A percentile compares a stretch with the other conserved stretches of the same genome.
Evolutionary conservation across 1,284 basidiomycete genomes (phyloP).

Genomic region (Meripilus lineatus): DNA sequence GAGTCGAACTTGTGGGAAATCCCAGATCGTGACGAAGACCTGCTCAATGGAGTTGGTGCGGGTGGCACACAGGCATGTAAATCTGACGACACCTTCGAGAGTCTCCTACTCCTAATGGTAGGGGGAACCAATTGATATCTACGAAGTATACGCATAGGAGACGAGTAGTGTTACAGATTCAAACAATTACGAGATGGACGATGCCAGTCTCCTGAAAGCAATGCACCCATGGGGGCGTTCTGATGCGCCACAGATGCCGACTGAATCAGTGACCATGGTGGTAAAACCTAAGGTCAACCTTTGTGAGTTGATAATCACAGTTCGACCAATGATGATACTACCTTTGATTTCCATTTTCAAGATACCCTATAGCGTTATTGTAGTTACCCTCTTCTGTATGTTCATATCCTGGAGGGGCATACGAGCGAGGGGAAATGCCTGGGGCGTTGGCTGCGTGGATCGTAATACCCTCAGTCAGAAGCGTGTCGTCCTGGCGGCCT

Average conservation of each 20-base stretch:
- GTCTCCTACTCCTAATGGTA: conserved; percentile 60
- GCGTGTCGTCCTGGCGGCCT: conserved; percentile 18
- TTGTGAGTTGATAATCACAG: no score
- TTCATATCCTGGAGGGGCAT: conserved; percentile 51
- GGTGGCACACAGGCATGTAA: conserved; percentile 37
- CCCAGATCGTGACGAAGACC: conserved; percentile 46
- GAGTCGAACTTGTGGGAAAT: conserved; percentile 56
- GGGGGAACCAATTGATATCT: no score
- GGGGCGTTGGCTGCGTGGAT: conserved; percentile 39
- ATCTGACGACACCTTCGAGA: conserved; percentile 65
- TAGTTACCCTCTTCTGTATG: conserved; percentile 40
- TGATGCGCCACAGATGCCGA: no score
- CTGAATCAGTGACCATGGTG: conserved; percentile 20
- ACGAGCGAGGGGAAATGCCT: conserved; percentile 40
- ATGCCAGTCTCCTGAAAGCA: no score
- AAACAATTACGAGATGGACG: no score
- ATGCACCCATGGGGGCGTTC: no score
- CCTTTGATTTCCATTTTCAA: conserved; percentile 56
- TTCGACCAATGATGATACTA: no score
- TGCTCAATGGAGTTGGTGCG: conserved; percentile 54
- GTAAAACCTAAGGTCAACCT: conserved; percentile 16
- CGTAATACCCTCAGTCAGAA: conserved; percentile 38
- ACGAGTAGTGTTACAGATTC: no score
- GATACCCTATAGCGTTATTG: conserved; percentile 44
- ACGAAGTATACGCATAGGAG: no score